Conservation (phyloP, 805 yeast genomes). For the Yarrowia divulgata region DNA sequence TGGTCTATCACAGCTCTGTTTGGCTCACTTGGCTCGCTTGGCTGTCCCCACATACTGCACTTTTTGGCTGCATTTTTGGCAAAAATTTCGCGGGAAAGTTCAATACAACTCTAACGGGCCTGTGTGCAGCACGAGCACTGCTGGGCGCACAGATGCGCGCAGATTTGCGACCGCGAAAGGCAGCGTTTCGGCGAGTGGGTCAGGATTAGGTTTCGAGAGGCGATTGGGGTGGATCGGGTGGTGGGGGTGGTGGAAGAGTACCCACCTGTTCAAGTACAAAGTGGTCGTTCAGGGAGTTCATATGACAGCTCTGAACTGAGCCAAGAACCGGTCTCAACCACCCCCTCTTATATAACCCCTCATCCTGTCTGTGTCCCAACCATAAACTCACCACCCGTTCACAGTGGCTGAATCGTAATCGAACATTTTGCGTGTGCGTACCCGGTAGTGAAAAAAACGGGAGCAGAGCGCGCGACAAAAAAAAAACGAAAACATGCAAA, state of each 20-base stretch:
- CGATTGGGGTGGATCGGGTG: neutral
- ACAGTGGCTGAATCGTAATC: slow-evolving; percentile 1
- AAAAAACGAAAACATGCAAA: slow-evolving; percentile 1
- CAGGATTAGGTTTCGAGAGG: neutral
- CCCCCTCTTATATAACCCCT: too few relatives aligned
- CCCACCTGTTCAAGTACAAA: too few relatives aligned
- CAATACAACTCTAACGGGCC: neutral
- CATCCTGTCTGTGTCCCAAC: too few relatives aligned
- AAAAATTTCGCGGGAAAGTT: slow-evolving; percentile 4
- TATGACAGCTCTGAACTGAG: too few relatives aligned
- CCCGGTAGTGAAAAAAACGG: slow-evolving; percentile 13
- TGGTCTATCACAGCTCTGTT: too few relatives aligned
- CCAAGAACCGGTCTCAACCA: too few relatives aligned
- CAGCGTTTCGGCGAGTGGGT: slow-evolving; percentile 18
- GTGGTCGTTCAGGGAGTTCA: too few relatives aligned
- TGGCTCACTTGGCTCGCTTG: too few relatives aligned
- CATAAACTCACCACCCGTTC: neutral
- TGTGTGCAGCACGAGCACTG: neutral
- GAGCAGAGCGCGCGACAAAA: neutral
- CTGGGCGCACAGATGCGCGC: slow-evolving; percentile 14
- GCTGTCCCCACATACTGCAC: too few relatives aligned
- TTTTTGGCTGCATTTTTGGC: too few relatives aligned
- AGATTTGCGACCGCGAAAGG: neutral
- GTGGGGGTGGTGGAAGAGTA: neutral
- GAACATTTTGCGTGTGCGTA: neutral